phyloP scores from a whole-genome alignment of 2,329 filamentous ascomycete genomes.

The Penicillium sp. region DNA sequence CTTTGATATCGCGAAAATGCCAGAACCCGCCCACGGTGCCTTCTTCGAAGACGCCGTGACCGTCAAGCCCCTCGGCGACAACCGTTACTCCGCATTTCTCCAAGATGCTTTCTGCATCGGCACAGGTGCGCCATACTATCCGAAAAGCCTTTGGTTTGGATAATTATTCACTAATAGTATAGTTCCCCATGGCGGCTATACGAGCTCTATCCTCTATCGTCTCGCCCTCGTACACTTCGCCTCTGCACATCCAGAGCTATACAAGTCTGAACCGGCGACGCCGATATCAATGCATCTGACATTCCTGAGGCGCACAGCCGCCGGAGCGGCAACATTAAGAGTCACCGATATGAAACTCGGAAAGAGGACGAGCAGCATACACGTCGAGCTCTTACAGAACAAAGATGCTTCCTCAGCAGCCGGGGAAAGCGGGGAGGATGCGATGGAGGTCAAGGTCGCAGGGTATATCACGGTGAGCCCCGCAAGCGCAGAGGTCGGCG shows the following conservation, averaged over 20 bases:
- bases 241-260: constrained; percentile 60
- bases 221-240: constrained; percentile 65
- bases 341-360: constrained; percentile 70
- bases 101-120: constrained; percentile 68
- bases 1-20: constrained; percentile 7
- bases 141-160: constrained; percentile 4
- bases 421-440: constrained; percentile 34
- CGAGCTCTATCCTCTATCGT: constrained; percentile 66
- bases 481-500: constrained; percentile 62
- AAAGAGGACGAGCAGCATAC: constrained; percentile 65
- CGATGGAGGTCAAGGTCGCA: constrained; percentile 63
- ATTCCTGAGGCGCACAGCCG: constrained; percentile 67
- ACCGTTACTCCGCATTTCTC: constrained; percentile 64
- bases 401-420: constrained; percentile 33
- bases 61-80: constrained; percentile 49
- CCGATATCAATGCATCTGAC: constrained; percentile 68
- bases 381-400: constrained; percentile 59
- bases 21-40: constrained; percentile 27
- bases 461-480: constrained; percentile 70
- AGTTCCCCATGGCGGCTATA: constrained; percentile 75
- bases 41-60: constrained; percentile 45
- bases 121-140: constrained; percentile 51
- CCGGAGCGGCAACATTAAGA: constrained; percentile 61
- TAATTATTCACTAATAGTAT: constrained; percentile 17
- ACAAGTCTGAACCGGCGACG: constrained; percentile 52